Evolutionary conservation across 1,284 basidiomycete genomes (phyloP), one percentile per base, ranked within the genome.

Genomic region (Cryptococcus neoformans): DNA sequence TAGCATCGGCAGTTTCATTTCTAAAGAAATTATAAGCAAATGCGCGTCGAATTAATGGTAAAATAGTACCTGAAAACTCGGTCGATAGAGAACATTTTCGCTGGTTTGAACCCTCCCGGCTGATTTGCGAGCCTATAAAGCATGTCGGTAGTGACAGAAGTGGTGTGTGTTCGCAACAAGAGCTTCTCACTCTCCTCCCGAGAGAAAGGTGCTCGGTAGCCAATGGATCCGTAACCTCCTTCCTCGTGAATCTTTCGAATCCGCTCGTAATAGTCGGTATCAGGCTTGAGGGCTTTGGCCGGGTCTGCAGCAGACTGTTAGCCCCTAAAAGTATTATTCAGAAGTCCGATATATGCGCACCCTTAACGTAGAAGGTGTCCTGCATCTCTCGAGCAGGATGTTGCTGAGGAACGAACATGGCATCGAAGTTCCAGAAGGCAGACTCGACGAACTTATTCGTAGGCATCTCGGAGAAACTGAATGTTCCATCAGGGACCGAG

Each of bases 341-440:
- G n/a, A n/a, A n/a, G n/a, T n/a, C n/a, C n/a, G n/a, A n/a, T n/a
- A 7, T 5, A 40, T 46, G 67, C 73, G 58, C 68, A 86, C 91
- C 90, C 62, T 94, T 96, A 51, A 99, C 83, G 78, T 99, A 99
- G 83, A 99, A 99, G 6, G 96, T 99, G 73, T 99, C 96, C 79
- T 99, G 96, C 51, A 98, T 78, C 68, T 99, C 96, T 73, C 96
- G 87, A 34, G 96, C 96, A 16, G 96, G 95, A 80, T 99, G 96
- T 79, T 99, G 95, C 74, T 99, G 96, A 1, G 96, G 96, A 0
- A 99, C 96, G 75, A 96, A 99, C 64, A 99, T 84, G 8, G 94
- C 87, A 76, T 99, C 96, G 78, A 99, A 99, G 76, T 95, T 97
- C 96, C 96, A 99, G 84, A 99, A 99, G 39, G 89, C 89, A 34